Evolutionary conservation across 306 rosid species (phyloP).

Genomic region (Gastrolobium villosum): DNA sequence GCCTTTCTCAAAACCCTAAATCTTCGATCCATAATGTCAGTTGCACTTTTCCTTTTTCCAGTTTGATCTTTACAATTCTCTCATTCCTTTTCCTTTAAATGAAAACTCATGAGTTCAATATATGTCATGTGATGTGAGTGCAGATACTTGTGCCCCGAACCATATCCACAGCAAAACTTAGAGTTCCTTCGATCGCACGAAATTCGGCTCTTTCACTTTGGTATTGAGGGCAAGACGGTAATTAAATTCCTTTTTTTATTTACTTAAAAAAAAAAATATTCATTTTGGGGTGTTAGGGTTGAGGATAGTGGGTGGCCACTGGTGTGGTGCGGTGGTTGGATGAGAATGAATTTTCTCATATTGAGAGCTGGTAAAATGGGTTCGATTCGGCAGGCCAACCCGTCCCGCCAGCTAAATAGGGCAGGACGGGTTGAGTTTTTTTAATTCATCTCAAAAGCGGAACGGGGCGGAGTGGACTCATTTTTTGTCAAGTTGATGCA

Average conservation of each 20-base stretch:
- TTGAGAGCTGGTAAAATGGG: too few species aligned
- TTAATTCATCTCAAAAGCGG: too few species aligned
- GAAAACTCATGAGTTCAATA: background rate
- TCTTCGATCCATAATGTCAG: constrained; percentile 79
- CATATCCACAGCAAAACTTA: constrained; percentile 71
- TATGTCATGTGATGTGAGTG: constrained; percentile 1
- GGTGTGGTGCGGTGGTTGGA: too few species aligned
- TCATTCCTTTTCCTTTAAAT: background rate
- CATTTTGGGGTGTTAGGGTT: too few species aligned
- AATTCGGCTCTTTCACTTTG: constrained; percentile 69
- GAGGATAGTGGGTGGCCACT: too few species aligned
- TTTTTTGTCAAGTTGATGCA: too few species aligned
- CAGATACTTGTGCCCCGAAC: constrained; percentile 84
- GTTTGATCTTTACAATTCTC: background rate
- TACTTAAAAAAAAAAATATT: background rate
- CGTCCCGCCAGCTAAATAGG: too few species aligned
- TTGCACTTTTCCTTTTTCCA: background rate
- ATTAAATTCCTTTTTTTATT: background rate
- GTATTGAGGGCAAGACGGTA: constrained; percentile 78
- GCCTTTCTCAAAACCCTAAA: constrained; percentile 64
- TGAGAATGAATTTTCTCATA: too few species aligned
- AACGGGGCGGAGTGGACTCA: too few species aligned
- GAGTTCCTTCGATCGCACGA: constrained; percentile 65
- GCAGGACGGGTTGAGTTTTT: too few species aligned
- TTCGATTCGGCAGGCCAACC: too few species aligned